Base-by-base conservation (phyloP, 2,329 filamentous ascomycete genomes). In the Trichoderma guizhouense region DNA sequence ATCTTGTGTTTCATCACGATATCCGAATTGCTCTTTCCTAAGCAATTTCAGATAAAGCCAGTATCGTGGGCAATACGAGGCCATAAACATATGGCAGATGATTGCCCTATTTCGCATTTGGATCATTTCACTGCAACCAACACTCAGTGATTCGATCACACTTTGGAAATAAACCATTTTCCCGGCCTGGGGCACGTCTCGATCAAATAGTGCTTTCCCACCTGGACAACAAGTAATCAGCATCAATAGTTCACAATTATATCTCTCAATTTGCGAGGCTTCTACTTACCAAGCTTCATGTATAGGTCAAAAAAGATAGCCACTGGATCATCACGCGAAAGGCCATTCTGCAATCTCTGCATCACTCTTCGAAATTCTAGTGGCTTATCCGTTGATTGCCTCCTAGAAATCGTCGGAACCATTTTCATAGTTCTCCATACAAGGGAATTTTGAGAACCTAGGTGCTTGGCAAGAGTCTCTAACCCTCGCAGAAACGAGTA, bases 151-250 rank as follows among this genome's bases (percentile, higher is more conserved):
- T 63, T 43, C 34, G 3, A 63, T 5, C 12, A 12, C 60, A 1
- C 7, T 3, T 28, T 43, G 21, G 14, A 63, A 47, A 15, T 7
- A 0, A n/a, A 63, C 14, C 60, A 63, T 63, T 63, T 63, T 63
- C 15, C 60, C 60, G 1, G 60, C 60, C 21, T 63, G 60, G 21
- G 21, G 3, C 0, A 63, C 1, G 21, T 63, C 60, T 1, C 15
- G 60, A 8, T 12, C 2, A 24, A 63, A 2, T 0, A 28, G 0
- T 11, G 8, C 0, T 7, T 18, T 43, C 0, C 15, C 2, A 1
- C 21, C 60, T 63, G n/a, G 18, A 12, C 18, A 26, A 0, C 30
- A 26, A 61, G 9, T 15, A 1, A 34, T 34, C 11, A 34, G n/a
- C 3, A 36, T 24, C 5, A 1, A 2, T 36, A 36, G 8, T 32